Evolutionary conservation across 1,284 basidiomycete genomes (phyloP), one percentile per base, ranked within the genome.

Genomic region (Ganoderma lucidum): DNA sequence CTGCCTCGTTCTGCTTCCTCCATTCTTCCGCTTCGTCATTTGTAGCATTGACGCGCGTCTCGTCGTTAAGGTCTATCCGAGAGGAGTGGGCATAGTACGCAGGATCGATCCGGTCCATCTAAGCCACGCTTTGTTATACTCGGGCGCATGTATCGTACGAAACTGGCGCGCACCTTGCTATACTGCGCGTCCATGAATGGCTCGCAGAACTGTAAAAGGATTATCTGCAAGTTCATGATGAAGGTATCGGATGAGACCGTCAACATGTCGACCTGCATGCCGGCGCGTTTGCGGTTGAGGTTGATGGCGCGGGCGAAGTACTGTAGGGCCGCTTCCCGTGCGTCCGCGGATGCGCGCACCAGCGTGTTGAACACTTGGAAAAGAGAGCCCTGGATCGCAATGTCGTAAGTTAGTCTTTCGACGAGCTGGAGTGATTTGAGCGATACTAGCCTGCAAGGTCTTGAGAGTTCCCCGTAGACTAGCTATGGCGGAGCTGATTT

Each of bases 141-240:
- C 35, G 23, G 14, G 2, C 15, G 37, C 14, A 28, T 9, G 37
- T 17, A 42, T n/a, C 8, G 8, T 2, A 39, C 23, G 17, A 39
- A 10, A 62, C 8, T 12, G 6, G 28, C 17, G 65, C 81, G 62
- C 75, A 93, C 95, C 87, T 99, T 99, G 64, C 92, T 90, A 76
- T 93, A 97, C 66, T 88, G 90, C 0, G 94, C 90, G 79, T 99
- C 97, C 87, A 99, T 96, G 78, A 99, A 98, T 0, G 98, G 98
- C 74, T 96, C 95, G n/a, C 96, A 93, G 75, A 99, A 95, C 28
- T 92, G 89, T 55, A 97, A 84, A 32, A 99, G 81, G 23, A 98
- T 83, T 48, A 88, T 88, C 77, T 97, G 95, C 51, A 97, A 76
- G 76, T 99, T 99, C 70, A 95, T 88, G 92, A 99, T 95, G 81